Base-by-base conservation (phyloP, 2,329 filamentous ascomycete genomes). In the Pseudohalonectria lignicola region DNA sequence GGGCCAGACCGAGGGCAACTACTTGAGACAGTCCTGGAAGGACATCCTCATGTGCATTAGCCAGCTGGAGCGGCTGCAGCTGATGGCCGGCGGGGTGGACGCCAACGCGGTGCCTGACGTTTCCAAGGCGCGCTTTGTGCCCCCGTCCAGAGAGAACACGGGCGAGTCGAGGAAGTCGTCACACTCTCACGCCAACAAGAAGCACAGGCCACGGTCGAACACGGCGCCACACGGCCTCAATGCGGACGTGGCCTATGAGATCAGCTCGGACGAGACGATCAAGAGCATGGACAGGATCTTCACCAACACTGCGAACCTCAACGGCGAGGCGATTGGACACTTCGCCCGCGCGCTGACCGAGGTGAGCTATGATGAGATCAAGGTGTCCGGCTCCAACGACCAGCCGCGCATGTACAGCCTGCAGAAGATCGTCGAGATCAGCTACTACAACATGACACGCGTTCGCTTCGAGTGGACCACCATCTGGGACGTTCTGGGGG, bases 401-500 rank as follows among this genome's bases (percentile, higher is more conserved):
- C 93, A 86, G 17, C 92, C 92, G 10, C 79, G 93, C 39, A 98
- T 90, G 8, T 98, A 95, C 69, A 95, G 88, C 63, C 66, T 98
- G 44, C 92, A 98, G 55, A 98, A 98, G 61, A 76, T 98, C 45
- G 93, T 98, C 13, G 92, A 98, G 60, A 96, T 98, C 59, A 94
- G 86, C 57, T 95, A 94, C 60, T 98, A 98, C 75, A 98, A 98
- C 65, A 98, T 98, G 92, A 87, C 86, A 42, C 80, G 92, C 68
- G 90, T 98, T 26, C 82, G 92, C 51, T 96, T 96, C 51, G 92
- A 98, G 56, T 98, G 92, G 92, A 93, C 84, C 11, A 90, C 83
- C 50, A 94, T 98, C 42, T 99, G 92, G 92, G 84, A 85, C 45
- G 84, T 98, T 2, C 73, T 99, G n/a, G 92, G 92, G 12, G 85